Percentiles rank a stretch among this genome's conserved stretches.
Evolutionary conservation across 305 asterid species (phyloP).

Genomic region (Fraxinus velutina): DNA sequence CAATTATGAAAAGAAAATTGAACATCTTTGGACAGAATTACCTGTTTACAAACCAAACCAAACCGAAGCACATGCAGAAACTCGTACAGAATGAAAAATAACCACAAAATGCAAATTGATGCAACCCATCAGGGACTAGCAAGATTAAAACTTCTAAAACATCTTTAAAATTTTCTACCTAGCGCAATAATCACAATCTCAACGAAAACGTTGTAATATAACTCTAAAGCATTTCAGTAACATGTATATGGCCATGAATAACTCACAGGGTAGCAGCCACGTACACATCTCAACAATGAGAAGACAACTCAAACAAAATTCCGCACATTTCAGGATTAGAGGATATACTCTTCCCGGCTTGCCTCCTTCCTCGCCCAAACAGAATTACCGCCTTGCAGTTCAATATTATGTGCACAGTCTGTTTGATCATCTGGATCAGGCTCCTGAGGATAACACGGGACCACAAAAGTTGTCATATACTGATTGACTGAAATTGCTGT

Average conservation of each 20-base stretch:
- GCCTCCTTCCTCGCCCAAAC: neutral
- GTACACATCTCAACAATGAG: neutral
- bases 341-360: neutral
- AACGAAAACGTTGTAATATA: neutral
- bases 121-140: neutral
- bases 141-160: neutral
- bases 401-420: neutral
- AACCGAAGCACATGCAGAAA: neutral
- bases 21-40: neutral
- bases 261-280: neutral
- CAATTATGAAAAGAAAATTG: neutral
- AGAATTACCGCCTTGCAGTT: neutral
- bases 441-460: conserved; percentile 23
- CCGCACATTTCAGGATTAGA: neutral
- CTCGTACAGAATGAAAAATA: neutral
- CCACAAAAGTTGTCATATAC: neutral
- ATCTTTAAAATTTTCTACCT: neutral
- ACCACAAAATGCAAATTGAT: neutral
- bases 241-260: neutral
- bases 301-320: neutral
- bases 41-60: neutral
- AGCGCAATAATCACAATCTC: neutral
- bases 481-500: neutral
- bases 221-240: neutral
- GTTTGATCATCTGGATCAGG: conserved; percentile 18